Conservation (phyloP, 768 basidiomycete species). For the Xerocomellus amylosporus region DNA sequence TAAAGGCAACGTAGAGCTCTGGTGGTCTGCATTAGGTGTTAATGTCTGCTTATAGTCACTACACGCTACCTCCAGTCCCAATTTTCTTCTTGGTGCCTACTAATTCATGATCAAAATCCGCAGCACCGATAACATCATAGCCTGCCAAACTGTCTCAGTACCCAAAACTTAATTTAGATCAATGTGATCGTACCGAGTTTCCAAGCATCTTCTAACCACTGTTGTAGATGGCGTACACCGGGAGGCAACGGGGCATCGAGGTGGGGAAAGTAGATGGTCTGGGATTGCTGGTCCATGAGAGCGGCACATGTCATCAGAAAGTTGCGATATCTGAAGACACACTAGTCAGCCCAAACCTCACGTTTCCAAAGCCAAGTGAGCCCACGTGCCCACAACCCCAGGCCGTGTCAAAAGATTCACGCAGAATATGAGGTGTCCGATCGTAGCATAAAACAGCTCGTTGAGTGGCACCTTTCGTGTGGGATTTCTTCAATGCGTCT, state of each 20-base stretch:
- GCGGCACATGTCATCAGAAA: constrained; percentile 75
- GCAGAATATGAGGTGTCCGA: constrained; percentile 53
- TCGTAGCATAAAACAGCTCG: constrained; percentile 67
- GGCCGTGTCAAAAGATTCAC: constrained; percentile 55
- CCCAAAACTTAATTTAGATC: background rate
- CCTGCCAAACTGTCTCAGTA: constrained; percentile 38
- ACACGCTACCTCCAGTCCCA: constrained; percentile 65
- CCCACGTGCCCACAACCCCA: constrained; percentile 74
- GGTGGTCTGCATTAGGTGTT: constrained; percentile 1
- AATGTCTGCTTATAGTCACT: background rate
- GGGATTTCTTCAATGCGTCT: constrained; percentile 50
- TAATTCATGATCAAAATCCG: constrained; percentile 51
- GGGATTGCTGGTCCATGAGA: constrained; percentile 62
- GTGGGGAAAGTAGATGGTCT: constrained; percentile 59
- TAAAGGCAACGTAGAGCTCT: constrained; percentile 81
- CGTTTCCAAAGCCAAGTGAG: constrained; percentile 2
- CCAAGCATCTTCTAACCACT: constrained; percentile 85
- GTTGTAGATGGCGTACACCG: constrained; percentile 70
- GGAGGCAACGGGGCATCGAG: constrained; percentile 60
- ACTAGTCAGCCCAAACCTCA: background rate
- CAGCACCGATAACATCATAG: constrained; percentile 69
- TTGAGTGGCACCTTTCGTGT: constrained; percentile 46
- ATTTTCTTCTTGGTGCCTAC: constrained; percentile 70
- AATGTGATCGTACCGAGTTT: constrained; percentile 42
- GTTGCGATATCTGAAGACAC: constrained; percentile 66